phyloP scores from a whole-genome alignment of 208 protist species.

The Willaertia magna region DNA sequence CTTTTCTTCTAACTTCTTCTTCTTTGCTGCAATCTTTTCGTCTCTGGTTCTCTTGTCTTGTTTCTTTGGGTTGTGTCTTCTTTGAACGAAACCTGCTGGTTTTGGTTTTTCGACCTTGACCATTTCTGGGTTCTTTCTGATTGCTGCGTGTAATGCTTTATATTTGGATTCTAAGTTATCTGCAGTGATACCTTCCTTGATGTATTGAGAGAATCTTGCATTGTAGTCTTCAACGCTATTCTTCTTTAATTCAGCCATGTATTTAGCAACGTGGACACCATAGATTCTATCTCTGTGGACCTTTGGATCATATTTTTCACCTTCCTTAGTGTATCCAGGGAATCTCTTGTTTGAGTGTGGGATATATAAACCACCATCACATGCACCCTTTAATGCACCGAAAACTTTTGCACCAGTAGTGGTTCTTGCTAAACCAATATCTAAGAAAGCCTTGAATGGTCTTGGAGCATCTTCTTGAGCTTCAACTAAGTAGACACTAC shows the following conservation, averaged over 20 bases:
- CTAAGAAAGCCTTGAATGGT: slow-evolving; percentile 92
- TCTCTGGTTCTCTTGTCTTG: not conserved
- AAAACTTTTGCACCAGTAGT: slow-evolving; percentile 89
- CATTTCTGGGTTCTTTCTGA: slow-evolving; percentile 67
- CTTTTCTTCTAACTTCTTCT: not conserved
- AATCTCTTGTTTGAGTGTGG: slow-evolving; percentile 91
- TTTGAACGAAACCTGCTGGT: not conserved
- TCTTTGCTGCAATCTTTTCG: not conserved
- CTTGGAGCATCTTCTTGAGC: slow-evolving; percentile 63
- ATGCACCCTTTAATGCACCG: slow-evolving; percentile 80
- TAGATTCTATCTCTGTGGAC: slow-evolving; percentile 85
- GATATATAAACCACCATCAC: slow-evolving; percentile 91
- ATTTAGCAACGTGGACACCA: slow-evolving; percentile 90
- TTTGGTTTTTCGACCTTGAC: slow-evolving; percentile 11
- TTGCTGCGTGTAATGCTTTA: slow-evolving; percentile 73
- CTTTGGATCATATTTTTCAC: slow-evolving; percentile 68
- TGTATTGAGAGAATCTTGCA: slow-evolving; percentile 84
- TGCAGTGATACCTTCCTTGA: slow-evolving; percentile 66
- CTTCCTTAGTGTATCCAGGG: slow-evolving; percentile 80
- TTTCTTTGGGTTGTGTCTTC: not conserved
- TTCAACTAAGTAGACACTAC: slow-evolving; percentile 54
- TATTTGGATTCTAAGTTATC: slow-evolving; percentile 86
- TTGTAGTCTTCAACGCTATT: slow-evolving; percentile 79
- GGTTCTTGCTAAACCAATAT: slow-evolving; percentile 89
- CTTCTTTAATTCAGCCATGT: slow-evolving; percentile 89